Evolutionary conservation across 345 rosid species (phyloP), one percentile per base, ranked within the genome.

Genomic region (Acer yangbiense): DNA sequence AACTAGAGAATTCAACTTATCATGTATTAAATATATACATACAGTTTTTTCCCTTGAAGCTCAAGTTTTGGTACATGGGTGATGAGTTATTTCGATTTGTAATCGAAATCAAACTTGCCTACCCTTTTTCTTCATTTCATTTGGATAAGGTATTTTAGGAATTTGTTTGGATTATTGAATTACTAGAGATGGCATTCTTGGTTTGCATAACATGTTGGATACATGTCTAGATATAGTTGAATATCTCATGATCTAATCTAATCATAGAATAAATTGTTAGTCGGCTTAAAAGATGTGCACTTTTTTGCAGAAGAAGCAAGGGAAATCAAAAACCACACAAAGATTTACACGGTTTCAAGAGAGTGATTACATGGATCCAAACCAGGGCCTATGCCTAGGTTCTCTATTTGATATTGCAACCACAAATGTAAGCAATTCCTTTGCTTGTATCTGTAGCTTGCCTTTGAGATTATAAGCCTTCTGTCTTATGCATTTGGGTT

Each of bases 391-490:
- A 57, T 93, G 97, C 68, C 88, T 93, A 58, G 98, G 99, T 39
- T 97, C 98, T 9, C 89, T 95, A 16, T 93, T 93, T 44, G 91
- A 93, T 80, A 95, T 95, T 16, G 98, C 99, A 0, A 97, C 99
- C 54, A 93, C 98, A 63, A 95, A 93, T 76, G 99, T 93, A 86
- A 77, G 87, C 35, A 48, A 67, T 35, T 25, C 18, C n/a, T 52
- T 11, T 77, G 65, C 65, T 69, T 43, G n/a, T 65, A 21, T 21
- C 48, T 16, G 35, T 57, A 62, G 21, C 39, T 7, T 60, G 57
- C 52, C 52, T 57, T 18, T 65, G 21, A 62, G 16, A 27, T n/a
- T 73, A 72, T n/a, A 1, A 13, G 27, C 50, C n/a, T 29, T 39
- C 29, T 48, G 73, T 46, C 66, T 80, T 66, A 74, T 72, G 58